Conservation (phyloP, 805 yeast genomes). For the Yamadazyma sp. region DNA sequence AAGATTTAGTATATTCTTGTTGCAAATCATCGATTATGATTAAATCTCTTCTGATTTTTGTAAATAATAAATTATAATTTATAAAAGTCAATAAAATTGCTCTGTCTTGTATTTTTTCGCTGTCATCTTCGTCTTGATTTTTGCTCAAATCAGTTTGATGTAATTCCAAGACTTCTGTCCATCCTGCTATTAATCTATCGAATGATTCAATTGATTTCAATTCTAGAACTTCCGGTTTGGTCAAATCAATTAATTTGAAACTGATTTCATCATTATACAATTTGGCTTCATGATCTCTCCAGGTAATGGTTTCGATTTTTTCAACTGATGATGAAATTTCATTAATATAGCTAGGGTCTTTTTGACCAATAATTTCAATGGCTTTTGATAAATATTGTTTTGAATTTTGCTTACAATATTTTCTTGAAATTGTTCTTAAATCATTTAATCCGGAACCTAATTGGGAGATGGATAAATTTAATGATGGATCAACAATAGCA, state of each 20-base stretch:
- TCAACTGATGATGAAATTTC: conserved; percentile 23
- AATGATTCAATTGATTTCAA: conserved; percentile 40
- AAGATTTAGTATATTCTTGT: conserved; percentile 11
- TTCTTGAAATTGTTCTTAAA: conserved; percentile 47
- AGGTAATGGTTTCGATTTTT: conserved; percentile 35
- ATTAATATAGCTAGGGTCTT: conserved; percentile 38
- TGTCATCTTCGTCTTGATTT: conserved; percentile 46
- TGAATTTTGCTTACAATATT: conserved; percentile 29
- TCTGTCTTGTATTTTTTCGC: conserved; percentile 61
- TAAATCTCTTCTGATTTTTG: conserved; percentile 71
- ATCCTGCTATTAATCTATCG: conserved; percentile 56
- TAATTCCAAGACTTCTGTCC: conserved; percentile 66
- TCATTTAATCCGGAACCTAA: conserved; percentile 36
- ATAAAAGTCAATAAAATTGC: conserved; percentile 76
- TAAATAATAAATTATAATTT: conserved; percentile 61
- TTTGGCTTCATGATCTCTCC: conserved; percentile 56
- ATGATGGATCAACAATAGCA: conserved; percentile 61
- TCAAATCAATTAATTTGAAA: conserved; percentile 45
- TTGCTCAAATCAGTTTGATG: conserved; percentile 57
- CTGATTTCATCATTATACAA: conserved; percentile 74
- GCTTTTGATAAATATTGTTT: conserved; percentile 21
- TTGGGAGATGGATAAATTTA: conserved; percentile 53
- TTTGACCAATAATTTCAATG: conserved; percentile 34
- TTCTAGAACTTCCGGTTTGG: conserved; percentile 20
- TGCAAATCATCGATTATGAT: conserved; percentile 39